Evolutionary conservation across 768 basidiomycete genomes (phyloP).

Genomic region (Lactarius quietus): DNA sequence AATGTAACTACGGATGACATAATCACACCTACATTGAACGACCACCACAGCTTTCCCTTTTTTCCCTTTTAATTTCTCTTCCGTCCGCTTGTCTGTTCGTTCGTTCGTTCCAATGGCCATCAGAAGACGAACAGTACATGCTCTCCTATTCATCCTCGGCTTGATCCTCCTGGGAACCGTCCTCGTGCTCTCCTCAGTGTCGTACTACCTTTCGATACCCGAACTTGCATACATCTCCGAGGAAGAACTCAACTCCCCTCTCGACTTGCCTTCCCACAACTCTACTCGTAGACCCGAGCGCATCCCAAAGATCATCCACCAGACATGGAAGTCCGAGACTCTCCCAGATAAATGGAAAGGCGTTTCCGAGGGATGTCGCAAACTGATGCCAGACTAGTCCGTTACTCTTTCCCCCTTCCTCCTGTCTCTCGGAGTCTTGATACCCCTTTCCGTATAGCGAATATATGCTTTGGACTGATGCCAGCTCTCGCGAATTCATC

Average conservation of each 20-base stretch:
- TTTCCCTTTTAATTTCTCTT: constrained; percentile 22
- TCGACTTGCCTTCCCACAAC: constrained; percentile 58
- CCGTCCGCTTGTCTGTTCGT: constrained; percentile 9
- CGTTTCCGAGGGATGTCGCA: constrained; percentile 79
- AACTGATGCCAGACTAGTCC: constrained; percentile 96
- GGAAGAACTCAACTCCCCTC: constrained; percentile 59
- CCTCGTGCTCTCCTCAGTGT: constrained; percentile 85
- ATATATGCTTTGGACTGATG: constrained; percentile 98
- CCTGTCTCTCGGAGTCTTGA: constrained; percentile 1
- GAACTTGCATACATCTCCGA: constrained; percentile 76
- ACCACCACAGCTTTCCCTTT: constrained; percentile 13
- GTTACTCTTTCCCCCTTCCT: constrained; percentile 35
- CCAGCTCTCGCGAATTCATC: constrained; percentile 84
- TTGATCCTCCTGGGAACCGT: constrained; percentile 85
- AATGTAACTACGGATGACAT: constrained; percentile 10
- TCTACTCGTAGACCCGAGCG: constrained; percentile 61
- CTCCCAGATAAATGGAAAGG: constrained; percentile 79
- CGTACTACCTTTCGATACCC: constrained; percentile 85
- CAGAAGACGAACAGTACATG: constrained; percentile 44
- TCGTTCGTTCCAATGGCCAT: constrained; percentile 29
- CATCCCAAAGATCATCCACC: constrained; percentile 92
- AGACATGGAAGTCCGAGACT: constrained; percentile 95
- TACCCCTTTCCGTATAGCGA: constrained; percentile 50
- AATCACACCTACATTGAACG: not conserved
- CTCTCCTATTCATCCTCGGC: constrained; percentile 55